Base-by-base conservation (phyloP, 1,284 basidiomycete species). In the Ustilago tritici region DNA sequence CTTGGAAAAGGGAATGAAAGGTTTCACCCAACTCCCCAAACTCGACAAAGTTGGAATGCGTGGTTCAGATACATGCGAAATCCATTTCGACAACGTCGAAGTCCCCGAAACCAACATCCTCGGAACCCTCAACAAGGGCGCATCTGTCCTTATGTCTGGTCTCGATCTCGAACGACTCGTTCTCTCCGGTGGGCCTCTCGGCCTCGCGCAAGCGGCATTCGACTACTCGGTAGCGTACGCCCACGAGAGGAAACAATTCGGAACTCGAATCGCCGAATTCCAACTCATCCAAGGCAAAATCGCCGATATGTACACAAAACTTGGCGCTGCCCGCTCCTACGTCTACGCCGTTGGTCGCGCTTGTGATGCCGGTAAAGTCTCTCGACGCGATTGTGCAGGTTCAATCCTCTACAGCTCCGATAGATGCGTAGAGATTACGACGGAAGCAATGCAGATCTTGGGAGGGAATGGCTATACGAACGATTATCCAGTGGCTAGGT, bases 21-120 rank as follows among this genome's bases (percentile, higher is more conserved):
- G 95, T 6, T 98, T 98, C 87, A 93, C 93, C 15, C 93, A 93
- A 2, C 92, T 93, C 78, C 93, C 92, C 76, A 95, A 95, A 81
- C 89, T 98, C 23, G 95, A 98, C 88, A 98, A 98, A 87, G 91
- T 98, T 82, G 95, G 95, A 79, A 98, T 98, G 95, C 89, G 95
- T 72, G 95, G 95, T 47, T 94, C 92, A 65, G 95, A 97, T 83
- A 98, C 95, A 0, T 95, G 94, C 82, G 95, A 97, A 86, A 88
- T 98, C 35, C 92, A 96, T 38, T 98, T 98, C 79, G 94, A 97
- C 82, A 90, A 95, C 80, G 95, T 95, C 79, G 90, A 92, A 79
- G 92, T 97, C 2, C 94, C 95, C 2, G 56, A 56, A 35, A 92
- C 91, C 83, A 96, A 96, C 84, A 91, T 97, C 12, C 90, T 98